A percentile compares a stretch with the other conserved stretches of the same genome.
phyloP scores from a whole-genome alignment of 179 eudicot genomes.

The Silene noctiflora region DNA sequence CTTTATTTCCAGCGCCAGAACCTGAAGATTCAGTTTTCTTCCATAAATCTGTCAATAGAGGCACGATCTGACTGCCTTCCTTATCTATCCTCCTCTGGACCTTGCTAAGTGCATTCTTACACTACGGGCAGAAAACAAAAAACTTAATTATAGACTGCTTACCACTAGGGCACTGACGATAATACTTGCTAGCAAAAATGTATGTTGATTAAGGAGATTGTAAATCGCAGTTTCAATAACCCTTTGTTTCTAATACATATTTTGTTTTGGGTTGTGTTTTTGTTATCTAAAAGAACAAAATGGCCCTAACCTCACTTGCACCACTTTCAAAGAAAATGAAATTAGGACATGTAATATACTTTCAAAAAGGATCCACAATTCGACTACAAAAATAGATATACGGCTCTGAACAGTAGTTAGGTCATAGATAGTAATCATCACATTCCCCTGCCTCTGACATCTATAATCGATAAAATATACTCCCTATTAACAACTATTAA shows the following conservation, averaged over 20 bases:
- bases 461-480: background rate
- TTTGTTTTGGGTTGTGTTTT: background rate
- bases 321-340: background rate
- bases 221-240: constrained; percentile 1
- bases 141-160: background rate
- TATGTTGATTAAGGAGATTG: background rate
- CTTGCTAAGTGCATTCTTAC: constrained; percentile 80
- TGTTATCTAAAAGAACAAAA: background rate
- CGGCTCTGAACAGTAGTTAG: background rate
- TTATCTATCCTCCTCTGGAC: constrained; percentile 72
- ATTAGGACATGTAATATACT: background rate
- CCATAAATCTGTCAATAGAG: constrained; percentile 85
- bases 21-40: constrained; percentile 58
- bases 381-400: background rate
- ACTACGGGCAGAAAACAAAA: constrained; percentile 41
- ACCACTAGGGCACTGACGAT: constrained; percentile 7
- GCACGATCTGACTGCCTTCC: constrained; percentile 82
- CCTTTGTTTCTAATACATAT: background rate
- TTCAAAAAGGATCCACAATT: background rate
- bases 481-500: background rate
- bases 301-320: background rate
- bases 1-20: constrained; percentile 45
- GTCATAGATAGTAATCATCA: background rate
- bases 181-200: background rate
- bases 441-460: background rate